phyloP scores from a whole-genome alignment of 2,329 filamentous ascomycete species.

The Westerdykella ornata region DNA sequence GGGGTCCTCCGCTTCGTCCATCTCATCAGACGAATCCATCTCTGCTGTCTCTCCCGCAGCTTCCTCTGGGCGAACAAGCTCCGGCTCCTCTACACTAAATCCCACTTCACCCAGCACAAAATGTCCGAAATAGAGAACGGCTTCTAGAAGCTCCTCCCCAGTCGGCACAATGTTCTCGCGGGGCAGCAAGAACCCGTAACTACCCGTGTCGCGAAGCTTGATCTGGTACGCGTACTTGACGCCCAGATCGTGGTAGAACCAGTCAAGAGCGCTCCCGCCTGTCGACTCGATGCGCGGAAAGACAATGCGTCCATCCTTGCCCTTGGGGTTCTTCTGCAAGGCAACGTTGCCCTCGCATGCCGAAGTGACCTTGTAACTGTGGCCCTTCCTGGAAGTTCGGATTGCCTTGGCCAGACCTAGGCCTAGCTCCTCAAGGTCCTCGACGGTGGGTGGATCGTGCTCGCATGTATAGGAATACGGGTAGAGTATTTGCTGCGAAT shows the following conservation, averaged over 20 bases:
- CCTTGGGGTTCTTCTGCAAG: constrained; percentile 27
- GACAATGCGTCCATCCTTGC: constrained; percentile 24
- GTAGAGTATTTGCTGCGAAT: constrained; percentile 90
- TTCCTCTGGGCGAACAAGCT: neutral
- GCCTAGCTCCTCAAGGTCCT: constrained; percentile 86
- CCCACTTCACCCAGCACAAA: constrained; percentile 56
- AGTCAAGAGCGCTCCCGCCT: constrained; percentile 85
- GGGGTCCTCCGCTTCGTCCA: constrained; percentile 1
- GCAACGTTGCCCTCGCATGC: constrained; percentile 76
- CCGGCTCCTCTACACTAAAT: constrained; percentile 8
- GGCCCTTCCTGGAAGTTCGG: constrained; percentile 67
- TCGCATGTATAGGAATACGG: constrained; percentile 84
- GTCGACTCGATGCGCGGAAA: constrained; percentile 60
- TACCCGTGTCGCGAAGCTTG: constrained; percentile 87
- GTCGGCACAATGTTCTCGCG: constrained; percentile 81
- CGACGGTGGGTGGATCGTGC: constrained; percentile 70
- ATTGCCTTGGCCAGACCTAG: constrained; percentile 86
- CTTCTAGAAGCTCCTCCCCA: constrained; percentile 78
- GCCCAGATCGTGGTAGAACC: constrained; percentile 83
- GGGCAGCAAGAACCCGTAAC: constrained; percentile 87
- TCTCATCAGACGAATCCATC: neutral
- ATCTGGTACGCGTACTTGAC: constrained; percentile 87
- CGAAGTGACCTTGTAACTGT: constrained; percentile 61
- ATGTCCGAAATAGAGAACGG: constrained; percentile 75
- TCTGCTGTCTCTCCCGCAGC: constrained; percentile 1